Conservation (phyloP, 306 rosid species). For the Datisca glomerata region DNA sequence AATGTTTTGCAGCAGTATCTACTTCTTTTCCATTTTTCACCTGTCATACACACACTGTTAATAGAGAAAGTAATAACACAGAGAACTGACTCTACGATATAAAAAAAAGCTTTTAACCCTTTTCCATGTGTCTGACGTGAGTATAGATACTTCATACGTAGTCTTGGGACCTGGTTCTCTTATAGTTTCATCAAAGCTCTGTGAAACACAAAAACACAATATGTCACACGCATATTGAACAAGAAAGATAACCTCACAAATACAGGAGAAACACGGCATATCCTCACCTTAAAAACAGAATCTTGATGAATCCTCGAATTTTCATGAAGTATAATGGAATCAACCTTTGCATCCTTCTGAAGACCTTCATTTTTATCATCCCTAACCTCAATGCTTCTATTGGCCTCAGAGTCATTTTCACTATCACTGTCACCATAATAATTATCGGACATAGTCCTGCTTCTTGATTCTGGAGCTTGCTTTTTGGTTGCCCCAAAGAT, state of each 20-base stretch:
- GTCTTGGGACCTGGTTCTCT: slow-evolving; percentile 69
- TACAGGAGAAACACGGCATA: slow-evolving; percentile 2
- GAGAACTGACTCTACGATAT: not conserved
- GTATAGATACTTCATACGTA: slow-evolving; percentile 66
- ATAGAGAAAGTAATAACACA: not conserved
- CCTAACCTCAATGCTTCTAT: slow-evolving; percentile 18
- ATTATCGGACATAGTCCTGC: slow-evolving; percentile 32
- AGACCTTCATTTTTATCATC: slow-evolving; percentile 16
- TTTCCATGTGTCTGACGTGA: slow-evolving; percentile 63
- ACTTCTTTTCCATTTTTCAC: slow-evolving; percentile 30
- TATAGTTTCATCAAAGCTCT: slow-evolving; percentile 48
- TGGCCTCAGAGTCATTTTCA: slow-evolving; percentile 45
- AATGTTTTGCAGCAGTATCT: slow-evolving; percentile 21
- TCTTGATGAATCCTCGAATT: slow-evolving; percentile 27
- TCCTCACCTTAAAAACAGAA: slow-evolving; percentile 57
- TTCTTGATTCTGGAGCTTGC: slow-evolving; percentile 28
- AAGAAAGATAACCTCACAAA: slow-evolving; percentile 3
- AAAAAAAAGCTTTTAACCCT: slow-evolving; percentile 33
- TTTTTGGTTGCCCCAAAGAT: slow-evolving; percentile 51
- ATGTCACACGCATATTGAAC: slow-evolving; percentile 17
- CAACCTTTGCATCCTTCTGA: slow-evolving; percentile 21
- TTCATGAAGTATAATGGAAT: slow-evolving; percentile 21
- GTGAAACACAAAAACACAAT: slow-evolving; percentile 20
- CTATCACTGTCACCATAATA: slow-evolving; percentile 50
- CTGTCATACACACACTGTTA: slow-evolving; percentile 33